A percentile compares a stretch with the other conserved stretches of the same genome.
phyloP scores from a whole-genome alignment of 1,284 basidiomycete genomes.

The Malassezia arunalokei region DNA sequence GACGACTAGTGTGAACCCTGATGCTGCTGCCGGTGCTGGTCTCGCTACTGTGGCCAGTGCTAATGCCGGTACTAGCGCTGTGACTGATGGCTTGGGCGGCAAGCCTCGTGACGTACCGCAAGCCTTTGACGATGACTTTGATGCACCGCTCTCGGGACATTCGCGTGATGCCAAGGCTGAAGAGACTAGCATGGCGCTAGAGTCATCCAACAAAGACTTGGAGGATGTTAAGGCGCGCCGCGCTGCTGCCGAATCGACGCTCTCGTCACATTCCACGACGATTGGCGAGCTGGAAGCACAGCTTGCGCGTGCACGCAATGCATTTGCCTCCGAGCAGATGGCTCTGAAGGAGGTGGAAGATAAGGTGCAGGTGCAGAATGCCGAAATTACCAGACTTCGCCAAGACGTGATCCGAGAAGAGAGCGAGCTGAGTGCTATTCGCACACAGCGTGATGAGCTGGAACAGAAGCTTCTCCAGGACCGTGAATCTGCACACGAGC shows the following conservation, averaged over 20 bases:
- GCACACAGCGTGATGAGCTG: constrained; percentile 81
- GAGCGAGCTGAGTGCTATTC: constrained; percentile 76
- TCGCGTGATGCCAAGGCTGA: not conserved
- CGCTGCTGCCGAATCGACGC: constrained; percentile 20
- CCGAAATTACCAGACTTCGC: constrained; percentile 62
- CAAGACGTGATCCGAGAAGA: constrained; percentile 78
- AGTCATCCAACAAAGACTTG: constrained; percentile 31
- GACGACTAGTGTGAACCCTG: not conserved
- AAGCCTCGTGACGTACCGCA: not conserved
- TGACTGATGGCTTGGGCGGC: not conserved
- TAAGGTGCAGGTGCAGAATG: constrained; percentile 59
- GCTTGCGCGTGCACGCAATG: constrained; percentile 50
- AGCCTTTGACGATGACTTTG: constrained; percentile 9
- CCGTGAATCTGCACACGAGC: constrained; percentile 80
- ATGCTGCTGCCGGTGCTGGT: constrained; percentile 46
- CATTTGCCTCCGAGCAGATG: constrained; percentile 72
- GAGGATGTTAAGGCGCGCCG: constrained; percentile 25
- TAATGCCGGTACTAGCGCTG: not conserved
- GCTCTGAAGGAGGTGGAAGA: constrained; percentile 63
- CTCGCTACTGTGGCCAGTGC: not conserved
- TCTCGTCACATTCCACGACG: constrained; percentile 21
- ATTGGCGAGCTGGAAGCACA: constrained; percentile 39
- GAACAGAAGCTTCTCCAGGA: constrained; percentile 77
- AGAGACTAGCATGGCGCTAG: constrained; percentile 17
- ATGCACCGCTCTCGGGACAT: not conserved